Evolutionary conservation across 2,329 filamentous ascomycete genomes (phyloP), one percentile per base, ranked within the genome.

Genomic region (Cladobotryum protrusum): DNA sequence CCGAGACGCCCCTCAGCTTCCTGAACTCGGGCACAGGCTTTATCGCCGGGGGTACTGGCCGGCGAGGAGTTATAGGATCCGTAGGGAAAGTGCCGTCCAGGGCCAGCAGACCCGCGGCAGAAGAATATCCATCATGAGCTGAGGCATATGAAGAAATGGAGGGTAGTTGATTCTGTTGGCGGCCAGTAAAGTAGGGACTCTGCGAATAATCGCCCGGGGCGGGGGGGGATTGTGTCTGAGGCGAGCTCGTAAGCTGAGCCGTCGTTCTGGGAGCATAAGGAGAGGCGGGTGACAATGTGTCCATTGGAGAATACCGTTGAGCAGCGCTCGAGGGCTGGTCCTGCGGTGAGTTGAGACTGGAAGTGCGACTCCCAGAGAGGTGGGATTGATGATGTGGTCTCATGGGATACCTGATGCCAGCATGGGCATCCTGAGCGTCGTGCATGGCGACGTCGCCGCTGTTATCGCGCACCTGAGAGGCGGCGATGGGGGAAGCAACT

Each of bases 231-330:
- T 91, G 87, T 54, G 88, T 82, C 59, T 72, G 64, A 59, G 78
- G 67, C 58, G 77, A 68, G 65, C 72, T 68, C 59, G 73, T 60
- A 67, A 76, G 74, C 73, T 86, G 72, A 64, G 69, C 62, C 56
- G 79, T 77, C 75, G 81, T 66, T 74, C 87, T 71, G 72, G 77
- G 64, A 42, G 81, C 79, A 71, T 95, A 95, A 33, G 89, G 84
- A 49, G 87, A 86, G 33, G 85, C 82, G 37, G 90, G 88, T 53
- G 90, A 89, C 54, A 95, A 74, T 14, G 83, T 81, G 67, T 96
- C 92, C 91, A 96, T 96, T 56, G 92, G 93, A 43, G 92, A 97
- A 71, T 97, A 97, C 64, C 91, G 83, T 67, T 95, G 88, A 52
- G 90, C 88, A 50, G 89, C 89, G 45, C 88, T 78, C 40, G 89